Evolutionary conservation across 2,329 filamentous ascomycete genomes (phyloP).

Genomic region (Fusarium aywerte): DNA sequence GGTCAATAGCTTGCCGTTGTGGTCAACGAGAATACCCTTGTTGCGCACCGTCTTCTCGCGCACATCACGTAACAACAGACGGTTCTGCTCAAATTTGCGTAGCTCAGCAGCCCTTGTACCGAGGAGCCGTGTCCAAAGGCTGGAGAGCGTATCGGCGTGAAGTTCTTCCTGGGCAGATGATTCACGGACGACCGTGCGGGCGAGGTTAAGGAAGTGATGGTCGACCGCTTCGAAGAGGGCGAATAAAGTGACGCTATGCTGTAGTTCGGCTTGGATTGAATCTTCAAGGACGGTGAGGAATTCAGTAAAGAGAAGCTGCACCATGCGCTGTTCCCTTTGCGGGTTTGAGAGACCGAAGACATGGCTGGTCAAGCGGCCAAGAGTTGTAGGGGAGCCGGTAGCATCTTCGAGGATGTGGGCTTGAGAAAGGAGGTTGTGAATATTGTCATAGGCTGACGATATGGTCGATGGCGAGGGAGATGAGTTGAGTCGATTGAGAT

Average conservation of each 20-base stretch:
- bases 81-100: constrained; percentile 94
- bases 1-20: constrained; percentile 84
- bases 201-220: constrained; percentile 87
- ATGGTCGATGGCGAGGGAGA: constrained; percentile 67
- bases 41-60: constrained; percentile 86
- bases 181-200: constrained; percentile 86
- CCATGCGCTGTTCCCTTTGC: constrained; percentile 81
- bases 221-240: constrained; percentile 93
- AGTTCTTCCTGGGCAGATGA: constrained; percentile 81
- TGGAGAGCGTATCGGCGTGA: constrained; percentile 83
- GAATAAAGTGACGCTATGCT: constrained; percentile 82
- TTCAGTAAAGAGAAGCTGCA: constrained; percentile 86
- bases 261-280: constrained; percentile 84
- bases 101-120: constrained; percentile 78
- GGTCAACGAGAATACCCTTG: constrained; percentile 85
- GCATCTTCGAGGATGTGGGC: constrained; percentile 68
- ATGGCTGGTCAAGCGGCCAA: constrained; percentile 75
- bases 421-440: constrained; percentile 79
- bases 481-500: constrained; percentile 76
- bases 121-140: constrained; percentile 86
- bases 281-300: constrained; percentile 90
- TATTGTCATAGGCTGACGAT: constrained; percentile 80
- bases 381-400: constrained; percentile 68
- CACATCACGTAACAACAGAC: constrained; percentile 79
- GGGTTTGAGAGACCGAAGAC: constrained; percentile 83